These are phyloP conservation scores for Dryadomyces quercus-mongolicae DNA, from an alignment of 2,329 filamentous ascomycete species.

Conservation along the genomic window DNA sequence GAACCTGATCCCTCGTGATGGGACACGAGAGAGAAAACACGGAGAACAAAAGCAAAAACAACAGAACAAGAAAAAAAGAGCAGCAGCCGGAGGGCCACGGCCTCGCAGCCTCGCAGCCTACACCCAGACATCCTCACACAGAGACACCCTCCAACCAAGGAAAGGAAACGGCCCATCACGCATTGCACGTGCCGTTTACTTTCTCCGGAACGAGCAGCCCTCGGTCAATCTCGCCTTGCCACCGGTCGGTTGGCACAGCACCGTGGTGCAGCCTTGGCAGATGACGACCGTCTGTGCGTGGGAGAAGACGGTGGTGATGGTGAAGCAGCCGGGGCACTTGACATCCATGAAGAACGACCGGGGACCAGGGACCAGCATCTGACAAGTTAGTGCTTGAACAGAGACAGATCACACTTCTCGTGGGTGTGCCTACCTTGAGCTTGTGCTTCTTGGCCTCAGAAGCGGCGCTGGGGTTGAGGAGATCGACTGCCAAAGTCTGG, in stretches of 20 bases:
- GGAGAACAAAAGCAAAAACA: conserved; percentile 1
- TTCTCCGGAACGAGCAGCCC: conserved; percentile 99
- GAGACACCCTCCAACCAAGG: conserved; percentile 11
- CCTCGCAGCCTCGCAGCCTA: background rate
- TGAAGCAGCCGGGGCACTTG: conserved; percentile 99
- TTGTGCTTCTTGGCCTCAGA: conserved; percentile 99
- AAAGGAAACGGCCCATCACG: conserved; percentile 13
- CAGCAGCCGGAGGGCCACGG: background rate
- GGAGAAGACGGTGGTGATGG: conserved; percentile 99
- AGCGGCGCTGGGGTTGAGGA: conserved; percentile 96
- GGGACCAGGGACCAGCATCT: conserved; percentile 90
- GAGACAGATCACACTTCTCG: background rate
- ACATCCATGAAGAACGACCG: conserved; percentile 99
- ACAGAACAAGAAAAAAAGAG: background rate
- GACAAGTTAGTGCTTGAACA: background rate
- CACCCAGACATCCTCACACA: background rate
- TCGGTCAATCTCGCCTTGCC: conserved; percentile 98
- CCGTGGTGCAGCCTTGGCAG: conserved; percentile 98
- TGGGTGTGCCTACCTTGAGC: conserved; percentile 74
- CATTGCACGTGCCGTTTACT: conserved; percentile 52
- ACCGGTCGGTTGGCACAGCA: conserved; percentile 98
- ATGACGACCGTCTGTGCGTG: conserved; percentile 99
- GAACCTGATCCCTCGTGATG: background rate
- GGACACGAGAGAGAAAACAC: background rate
- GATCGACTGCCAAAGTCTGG: conserved; percentile 99